These are phyloP conservation scores for Aphanomyces stellatus DNA, from an alignment of 352 stramenopile species.

Conservation along the genomic window DNA sequence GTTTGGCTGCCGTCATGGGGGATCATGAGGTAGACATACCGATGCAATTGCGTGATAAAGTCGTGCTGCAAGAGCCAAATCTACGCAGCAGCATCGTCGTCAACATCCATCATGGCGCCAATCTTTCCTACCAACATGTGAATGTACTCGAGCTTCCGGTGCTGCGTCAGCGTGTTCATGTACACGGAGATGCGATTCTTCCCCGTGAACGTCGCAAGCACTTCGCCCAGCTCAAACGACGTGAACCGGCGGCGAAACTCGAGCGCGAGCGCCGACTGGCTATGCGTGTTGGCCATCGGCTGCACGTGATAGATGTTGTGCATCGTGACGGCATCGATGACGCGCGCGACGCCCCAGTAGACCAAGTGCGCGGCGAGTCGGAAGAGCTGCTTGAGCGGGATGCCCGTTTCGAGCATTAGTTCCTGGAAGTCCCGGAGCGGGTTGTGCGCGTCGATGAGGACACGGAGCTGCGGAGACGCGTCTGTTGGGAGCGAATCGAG, in stretches of 20 bases:
- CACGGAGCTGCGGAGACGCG: constrained; percentile 62
- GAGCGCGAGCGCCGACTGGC: constrained; percentile 39
- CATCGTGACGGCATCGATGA: constrained; percentile 77
- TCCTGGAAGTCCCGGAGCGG: constrained; percentile 82
- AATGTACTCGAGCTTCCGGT: constrained; percentile 78
- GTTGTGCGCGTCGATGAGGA: constrained; percentile 64
- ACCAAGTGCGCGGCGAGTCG: constrained; percentile 72
- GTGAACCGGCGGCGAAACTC: constrained; percentile 72
- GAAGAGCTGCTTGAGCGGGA: constrained; percentile 77
- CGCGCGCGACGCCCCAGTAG: constrained; percentile 70
- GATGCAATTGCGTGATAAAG: constrained; percentile 76
- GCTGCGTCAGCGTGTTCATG: constrained; percentile 55
- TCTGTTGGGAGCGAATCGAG: constrained; percentile 56
- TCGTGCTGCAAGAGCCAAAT: constrained; percentile 80
- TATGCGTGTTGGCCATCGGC: constrained; percentile 40
- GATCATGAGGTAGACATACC: constrained; percentile 80
- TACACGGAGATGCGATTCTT: constrained; percentile 64
- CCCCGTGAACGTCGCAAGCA: constrained; percentile 63
- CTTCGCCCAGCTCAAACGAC: constrained; percentile 56
- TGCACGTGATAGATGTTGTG: constrained; percentile 84
- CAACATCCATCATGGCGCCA: background rate
- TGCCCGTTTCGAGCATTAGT: constrained; percentile 59
- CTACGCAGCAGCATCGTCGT: constrained; percentile 21
- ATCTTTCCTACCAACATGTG: constrained; percentile 52
- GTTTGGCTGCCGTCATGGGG: constrained; percentile 41